phyloP scores from a whole-genome alignment of 495 filamentous ascomycete species.

The Penicillium goetzii region DNA sequence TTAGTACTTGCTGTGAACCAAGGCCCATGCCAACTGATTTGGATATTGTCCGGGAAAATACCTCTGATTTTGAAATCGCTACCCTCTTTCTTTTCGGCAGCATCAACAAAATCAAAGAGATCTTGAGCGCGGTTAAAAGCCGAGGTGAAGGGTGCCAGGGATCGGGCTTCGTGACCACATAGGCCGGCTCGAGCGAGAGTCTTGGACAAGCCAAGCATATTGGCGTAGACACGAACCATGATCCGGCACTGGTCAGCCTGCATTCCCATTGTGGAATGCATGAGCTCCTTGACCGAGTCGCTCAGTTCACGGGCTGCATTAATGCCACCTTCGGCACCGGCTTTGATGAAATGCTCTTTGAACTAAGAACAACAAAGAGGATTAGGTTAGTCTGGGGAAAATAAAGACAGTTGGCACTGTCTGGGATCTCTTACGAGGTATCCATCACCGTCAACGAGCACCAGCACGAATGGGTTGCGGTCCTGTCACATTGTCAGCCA shows the following conservation, averaged over 20 bases:
- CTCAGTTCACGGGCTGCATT: slow-evolving; percentile 58
- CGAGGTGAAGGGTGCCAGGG: slow-evolving; percentile 57
- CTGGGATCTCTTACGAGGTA: slow-evolving; percentile 37
- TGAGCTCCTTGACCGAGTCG: slow-evolving; percentile 51
- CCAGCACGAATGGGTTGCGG: slow-evolving; percentile 8
- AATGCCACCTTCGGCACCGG: slow-evolving; percentile 59
- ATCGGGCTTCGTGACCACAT: slow-evolving; percentile 53
- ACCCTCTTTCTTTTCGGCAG: slow-evolving; percentile 63
- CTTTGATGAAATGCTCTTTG: slow-evolving; percentile 55
- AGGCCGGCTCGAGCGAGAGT: slow-evolving; percentile 52
- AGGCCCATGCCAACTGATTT: neutral
- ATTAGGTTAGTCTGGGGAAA: slow-evolving; percentile 52
- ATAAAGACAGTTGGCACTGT: neutral
- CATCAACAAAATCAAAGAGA: slow-evolving; percentile 65
- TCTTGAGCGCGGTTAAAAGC: slow-evolving; percentile 63
- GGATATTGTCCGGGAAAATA: slow-evolving; percentile 53
- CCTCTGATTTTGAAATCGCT: slow-evolving; percentile 63
- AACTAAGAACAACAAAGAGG: slow-evolving; percentile 59
- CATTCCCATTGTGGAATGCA: slow-evolving; percentile 47
- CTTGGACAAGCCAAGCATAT: slow-evolving; percentile 58
- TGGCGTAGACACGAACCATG: slow-evolving; percentile 65
- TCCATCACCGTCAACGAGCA: slow-evolving; percentile 5
- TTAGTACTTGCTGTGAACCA: slow-evolving; percentile 11
- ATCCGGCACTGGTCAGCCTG: slow-evolving; percentile 58
- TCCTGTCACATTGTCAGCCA: slow-evolving; percentile 11